Conservation (phyloP, 345 rosid genomes). For the Bruguiera sexangula region DNA sequence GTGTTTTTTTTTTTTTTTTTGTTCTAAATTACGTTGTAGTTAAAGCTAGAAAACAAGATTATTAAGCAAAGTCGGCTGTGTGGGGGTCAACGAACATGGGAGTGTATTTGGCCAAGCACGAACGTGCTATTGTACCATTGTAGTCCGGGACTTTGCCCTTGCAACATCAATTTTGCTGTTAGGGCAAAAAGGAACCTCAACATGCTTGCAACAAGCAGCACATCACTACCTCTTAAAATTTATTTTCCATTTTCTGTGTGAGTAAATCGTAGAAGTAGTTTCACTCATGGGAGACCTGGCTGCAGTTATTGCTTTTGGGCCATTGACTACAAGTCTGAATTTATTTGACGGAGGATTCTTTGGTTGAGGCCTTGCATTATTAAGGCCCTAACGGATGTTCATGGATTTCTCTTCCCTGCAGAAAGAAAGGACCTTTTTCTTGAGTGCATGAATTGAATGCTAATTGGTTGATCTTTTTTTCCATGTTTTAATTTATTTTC, state of each 20-base stretch:
- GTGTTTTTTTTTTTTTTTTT: background rate
- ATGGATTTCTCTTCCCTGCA: background rate
- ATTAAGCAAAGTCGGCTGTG: background rate
- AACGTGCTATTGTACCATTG: background rate
- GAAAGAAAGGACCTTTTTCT: background rate
- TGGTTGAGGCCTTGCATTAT: background rate
- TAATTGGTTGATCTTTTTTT: background rate
- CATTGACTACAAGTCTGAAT: background rate
- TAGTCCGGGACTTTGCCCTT: background rate
- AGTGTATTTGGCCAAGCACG: background rate
- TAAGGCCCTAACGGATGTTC: background rate
- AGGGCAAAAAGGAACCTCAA: background rate
- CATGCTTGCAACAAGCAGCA: no score
- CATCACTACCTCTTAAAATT: no score
- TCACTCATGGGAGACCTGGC: background rate
- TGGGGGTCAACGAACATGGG: background rate
- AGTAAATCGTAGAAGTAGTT: no score
- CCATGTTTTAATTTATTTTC: constrained; percentile 11
- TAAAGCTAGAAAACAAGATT: background rate
- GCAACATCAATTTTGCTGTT: background rate
- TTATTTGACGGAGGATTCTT: background rate
- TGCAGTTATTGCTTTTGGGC: background rate
- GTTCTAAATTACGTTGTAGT: no score
- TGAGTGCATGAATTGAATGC: background rate
- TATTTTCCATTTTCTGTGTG: no score